A percentile compares a stretch with the other conserved stretches of the same genome.
phyloP scores from a whole-genome alignment of 1,284 basidiomycete genomes.

The Volvariella volvacea region DNA sequence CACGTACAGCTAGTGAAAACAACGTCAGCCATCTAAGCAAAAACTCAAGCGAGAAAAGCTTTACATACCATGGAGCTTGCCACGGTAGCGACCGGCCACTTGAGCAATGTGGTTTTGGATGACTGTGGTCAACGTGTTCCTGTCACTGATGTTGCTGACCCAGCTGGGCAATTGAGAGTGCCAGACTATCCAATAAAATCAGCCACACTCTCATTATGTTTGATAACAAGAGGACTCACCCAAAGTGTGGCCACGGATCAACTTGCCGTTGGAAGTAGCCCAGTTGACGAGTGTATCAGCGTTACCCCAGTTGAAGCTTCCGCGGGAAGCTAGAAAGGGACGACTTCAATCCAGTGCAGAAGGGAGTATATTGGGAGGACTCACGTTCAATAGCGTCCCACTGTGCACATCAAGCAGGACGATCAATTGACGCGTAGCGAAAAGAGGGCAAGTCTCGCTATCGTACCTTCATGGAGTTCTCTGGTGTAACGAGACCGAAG shows the following conservation, averaged over 20 bases:
- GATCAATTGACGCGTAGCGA: too few relatives aligned
- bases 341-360: neutral
- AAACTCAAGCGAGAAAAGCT: too few relatives aligned
- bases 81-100: slow-evolving; percentile 14
- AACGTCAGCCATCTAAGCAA: too few relatives aligned
- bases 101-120: slow-evolving; percentile 13
- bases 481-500: too few relatives aligned
- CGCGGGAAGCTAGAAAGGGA: slow-evolving; percentile 12
- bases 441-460: too few relatives aligned
- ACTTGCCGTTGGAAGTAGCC: slow-evolving; percentile 20
- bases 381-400: slow-evolving; percentile 19
- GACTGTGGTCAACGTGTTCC: slow-evolving; percentile 14
- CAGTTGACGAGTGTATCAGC: slow-evolving; percentile 22
- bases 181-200: slow-evolving; percentile 14
- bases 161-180: slow-evolving; percentile 20
- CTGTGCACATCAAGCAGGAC: too few relatives aligned
- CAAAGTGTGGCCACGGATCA: slow-evolving; percentile 22
- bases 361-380: neutral
- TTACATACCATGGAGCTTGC: slow-evolving; percentile 12
- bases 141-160: slow-evolving; percentile 17
- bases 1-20: too few relatives aligned
- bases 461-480: slow-evolving; percentile 26
- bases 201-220: neutral
- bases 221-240: slow-evolving; percentile 11
- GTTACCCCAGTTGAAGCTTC: slow-evolving; percentile 15